Percentiles rank a stretch among this genome's conserved stretches.
These are phyloP conservation scores for Mycena olivaceomarginata DNA, from an alignment of 768 basidiomycete genomes.

Conservation along the genomic window DNA sequence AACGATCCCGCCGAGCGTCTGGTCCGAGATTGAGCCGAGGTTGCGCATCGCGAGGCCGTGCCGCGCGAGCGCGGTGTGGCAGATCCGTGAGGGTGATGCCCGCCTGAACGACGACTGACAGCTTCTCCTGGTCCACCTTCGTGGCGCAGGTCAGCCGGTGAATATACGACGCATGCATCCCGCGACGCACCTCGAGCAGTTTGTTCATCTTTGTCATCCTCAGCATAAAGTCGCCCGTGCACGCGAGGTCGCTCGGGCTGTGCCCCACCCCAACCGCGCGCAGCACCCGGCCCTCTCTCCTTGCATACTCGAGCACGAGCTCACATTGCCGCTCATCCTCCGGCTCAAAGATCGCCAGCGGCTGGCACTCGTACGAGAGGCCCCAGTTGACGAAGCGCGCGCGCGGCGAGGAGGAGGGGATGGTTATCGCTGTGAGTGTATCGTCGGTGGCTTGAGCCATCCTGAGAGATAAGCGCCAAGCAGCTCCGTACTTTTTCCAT, in stretches of 20 bases:
- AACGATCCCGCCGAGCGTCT: conserved; percentile 94
- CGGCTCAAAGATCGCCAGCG: conserved; percentile 87
- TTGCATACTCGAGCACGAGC: conserved; percentile 87
- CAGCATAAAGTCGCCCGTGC: conserved; percentile 92
- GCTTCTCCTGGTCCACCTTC: conserved; percentile 84
- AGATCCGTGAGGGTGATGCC: conserved; percentile 89
- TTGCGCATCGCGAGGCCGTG: conserved; percentile 91
- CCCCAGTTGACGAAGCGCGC: conserved; percentile 84
- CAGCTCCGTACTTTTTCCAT: conserved; percentile 2
- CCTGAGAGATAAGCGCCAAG: background rate
- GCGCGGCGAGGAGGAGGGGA: conserved; percentile 62
- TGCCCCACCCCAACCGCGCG: conserved; percentile 94
- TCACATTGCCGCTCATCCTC: conserved; percentile 81
- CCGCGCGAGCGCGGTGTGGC: conserved; percentile 78
- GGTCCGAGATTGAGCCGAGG: conserved; percentile 97
- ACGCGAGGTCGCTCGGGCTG: conserved; percentile 95
- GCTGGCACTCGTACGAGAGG: conserved; percentile 81
- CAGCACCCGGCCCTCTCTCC: conserved; percentile 81
- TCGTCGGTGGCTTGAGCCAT: conserved; percentile 52
- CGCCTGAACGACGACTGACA: conserved; percentile 82
- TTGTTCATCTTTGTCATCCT: conserved; percentile 84
- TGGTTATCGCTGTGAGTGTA: conserved; percentile 74
- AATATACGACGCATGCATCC: conserved; percentile 30
- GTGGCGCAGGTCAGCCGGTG: background rate
- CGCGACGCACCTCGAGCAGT: conserved; percentile 82